Evolutionary conservation across 176 grass and related monocot species (phyloP), one percentile per base, ranked within the genome.

Genomic region (Pontederia paniculata): DNA sequence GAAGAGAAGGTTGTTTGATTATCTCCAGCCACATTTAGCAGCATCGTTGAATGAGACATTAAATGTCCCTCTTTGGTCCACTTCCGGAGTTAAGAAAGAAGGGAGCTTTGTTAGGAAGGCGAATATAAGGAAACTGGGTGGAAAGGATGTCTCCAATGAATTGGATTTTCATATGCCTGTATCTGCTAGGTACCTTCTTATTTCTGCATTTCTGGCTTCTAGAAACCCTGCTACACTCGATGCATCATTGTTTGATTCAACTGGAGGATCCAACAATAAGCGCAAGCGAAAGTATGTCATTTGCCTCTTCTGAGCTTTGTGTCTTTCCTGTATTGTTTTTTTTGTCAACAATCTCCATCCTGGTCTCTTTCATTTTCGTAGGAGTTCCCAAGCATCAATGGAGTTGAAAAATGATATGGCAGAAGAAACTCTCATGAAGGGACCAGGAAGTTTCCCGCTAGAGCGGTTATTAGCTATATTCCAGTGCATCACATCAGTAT

Each of bases 381-480:
- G 23, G 53, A 18, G 19, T 55, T 81, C 83, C 53, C 80, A 84
- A 53, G 62, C 83, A 16, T 79, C 77, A 1, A 66, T 88, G 21
- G 70, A 81, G 44, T 70, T 63, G 64, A 84, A 84, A 62, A 80
- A 90, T n/a, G 75, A 48, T 23, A 54, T 72, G 54, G 83, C 71
- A 12, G 83, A 84, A 82, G 93, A 98, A 70, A 74, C 82, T 65
- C 80, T 91, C 73, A 80, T 83, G 73, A 98, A 98, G 65, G 86
- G 93, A 31, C 93, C 83, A 23, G 86, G 86, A 44, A 88, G 73
- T 63, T 98, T 91, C 73, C 93, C 93, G 53, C 74, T 98, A 50
- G 93, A 98, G 74, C 84, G 93, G 56, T 78, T 88, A n/a, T 73
- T 98, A 55, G 93, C 86, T 62, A 98, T 98, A 73, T 98, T 91